Percentiles rank a stretch among this genome's conserved stretches.
Conservation (phyloP, 2,329 filamentous ascomycete genomes). For the Stemphylium vesicarium region DNA sequence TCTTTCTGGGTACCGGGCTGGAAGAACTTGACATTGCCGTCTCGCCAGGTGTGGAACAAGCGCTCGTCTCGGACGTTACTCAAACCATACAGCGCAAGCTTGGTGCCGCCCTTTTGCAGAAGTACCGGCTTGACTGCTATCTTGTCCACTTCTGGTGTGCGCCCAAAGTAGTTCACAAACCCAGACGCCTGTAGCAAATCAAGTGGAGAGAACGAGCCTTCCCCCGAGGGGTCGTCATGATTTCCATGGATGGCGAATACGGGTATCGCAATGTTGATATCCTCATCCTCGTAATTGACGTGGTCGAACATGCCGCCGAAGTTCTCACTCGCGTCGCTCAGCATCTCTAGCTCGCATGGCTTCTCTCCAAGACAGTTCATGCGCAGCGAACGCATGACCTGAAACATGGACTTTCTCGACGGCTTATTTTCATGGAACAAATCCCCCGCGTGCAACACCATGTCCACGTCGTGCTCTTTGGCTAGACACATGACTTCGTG, state of each 20-base stretch:
- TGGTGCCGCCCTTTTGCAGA: conserved; percentile 90
- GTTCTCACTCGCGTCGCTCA: conserved; percentile 90
- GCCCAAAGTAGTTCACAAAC: conserved; percentile 93
- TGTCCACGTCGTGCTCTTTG: conserved; percentile 88
- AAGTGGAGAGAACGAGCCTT: conserved; percentile 88
- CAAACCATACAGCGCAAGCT: conserved; percentile 89
- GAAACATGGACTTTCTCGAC: conserved; percentile 92
- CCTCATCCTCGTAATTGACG: conserved; percentile 96
- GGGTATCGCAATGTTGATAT: conserved; percentile 96
- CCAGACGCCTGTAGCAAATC: conserved; percentile 91
- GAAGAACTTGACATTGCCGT: conserved; percentile 93
- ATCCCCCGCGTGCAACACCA: conserved; percentile 94
- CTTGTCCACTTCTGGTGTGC: conserved; percentile 89
- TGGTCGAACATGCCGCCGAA: conserved; percentile 88
- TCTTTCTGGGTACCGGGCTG: conserved; percentile 77
- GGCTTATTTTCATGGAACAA: conserved; percentile 99
- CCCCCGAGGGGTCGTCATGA: conserved; percentile 96
- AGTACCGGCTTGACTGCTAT: conserved; percentile 91
- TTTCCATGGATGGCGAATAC: conserved; percentile 99
- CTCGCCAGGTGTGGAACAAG: conserved; percentile 89
- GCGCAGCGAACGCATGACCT: conserved; percentile 93
- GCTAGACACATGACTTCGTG: conserved; percentile 93
- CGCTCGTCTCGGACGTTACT: conserved; percentile 97
- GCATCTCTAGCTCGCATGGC: conserved; percentile 91
- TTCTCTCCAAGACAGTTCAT: conserved; percentile 95